A percentile compares a stretch with the other conserved stretches of the same genome.
These are phyloP conservation scores for Starmerella vaccinii DNA, from an alignment of 805 yeast species.

Conservation along the genomic window DNA sequence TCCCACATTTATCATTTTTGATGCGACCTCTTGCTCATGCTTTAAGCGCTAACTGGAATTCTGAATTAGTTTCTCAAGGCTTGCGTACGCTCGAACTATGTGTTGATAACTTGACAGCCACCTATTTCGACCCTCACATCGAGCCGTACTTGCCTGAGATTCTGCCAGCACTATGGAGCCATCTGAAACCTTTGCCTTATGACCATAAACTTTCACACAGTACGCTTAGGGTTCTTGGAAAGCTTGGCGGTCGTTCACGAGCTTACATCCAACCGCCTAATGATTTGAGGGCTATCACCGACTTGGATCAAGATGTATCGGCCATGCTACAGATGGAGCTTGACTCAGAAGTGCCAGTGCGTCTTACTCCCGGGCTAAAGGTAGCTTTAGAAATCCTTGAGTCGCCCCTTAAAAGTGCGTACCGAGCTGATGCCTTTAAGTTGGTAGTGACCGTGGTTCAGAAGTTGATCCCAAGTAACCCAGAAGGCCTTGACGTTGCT, in stretches of 20 bases:
- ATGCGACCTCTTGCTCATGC: slow-evolving; percentile 91
- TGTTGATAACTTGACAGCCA: slow-evolving; percentile 92
- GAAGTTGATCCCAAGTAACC: slow-evolving; percentile 47
- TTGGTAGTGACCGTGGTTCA: slow-evolving; percentile 58
- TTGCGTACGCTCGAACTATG: slow-evolving; percentile 87
- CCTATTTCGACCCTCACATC: slow-evolving; percentile 91
- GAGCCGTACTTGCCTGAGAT: slow-evolving; percentile 94
- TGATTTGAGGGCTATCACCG: slow-evolving; percentile 46
- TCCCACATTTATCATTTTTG: slow-evolving; percentile 78
- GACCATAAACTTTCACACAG: slow-evolving; percentile 93
- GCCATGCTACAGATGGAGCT: slow-evolving; percentile 58
- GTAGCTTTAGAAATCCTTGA: slow-evolving; percentile 69
- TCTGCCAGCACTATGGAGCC: slow-evolving; percentile 85
- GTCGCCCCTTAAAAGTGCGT: slow-evolving; percentile 43
- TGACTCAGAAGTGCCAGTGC: slow-evolving; percentile 46
- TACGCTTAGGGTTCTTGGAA: slow-evolving; percentile 84
- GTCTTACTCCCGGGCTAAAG: slow-evolving; percentile 72
- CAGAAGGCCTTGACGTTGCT: slow-evolving; percentile 7
- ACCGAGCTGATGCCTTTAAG: slow-evolving; percentile 66
- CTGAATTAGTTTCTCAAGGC: slow-evolving; percentile 89
- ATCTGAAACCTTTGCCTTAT: slow-evolving; percentile 83
- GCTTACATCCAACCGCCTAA: slow-evolving; percentile 68
- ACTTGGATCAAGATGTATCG: slow-evolving; percentile 52
- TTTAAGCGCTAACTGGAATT: slow-evolving; percentile 57
- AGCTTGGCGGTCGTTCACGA: slow-evolving; percentile 91